phyloP scores from a whole-genome alignment of 805 yeast genomes.

The Ogataea methanolica region DNA sequence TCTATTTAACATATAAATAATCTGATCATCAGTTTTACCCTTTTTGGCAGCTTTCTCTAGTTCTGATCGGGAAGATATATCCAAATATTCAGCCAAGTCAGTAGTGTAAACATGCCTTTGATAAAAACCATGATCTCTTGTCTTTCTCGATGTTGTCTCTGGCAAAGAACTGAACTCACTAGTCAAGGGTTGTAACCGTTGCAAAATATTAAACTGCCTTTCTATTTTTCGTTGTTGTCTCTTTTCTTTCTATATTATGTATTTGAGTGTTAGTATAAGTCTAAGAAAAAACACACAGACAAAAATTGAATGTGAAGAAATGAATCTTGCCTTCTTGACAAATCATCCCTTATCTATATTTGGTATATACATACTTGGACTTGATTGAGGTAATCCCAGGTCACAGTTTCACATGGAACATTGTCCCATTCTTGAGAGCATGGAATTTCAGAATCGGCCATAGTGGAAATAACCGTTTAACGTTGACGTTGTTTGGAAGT shows the following conservation, averaged over 20 bases:
- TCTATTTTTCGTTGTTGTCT: constrained; percentile 1
- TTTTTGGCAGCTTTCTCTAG: constrained; percentile 19
- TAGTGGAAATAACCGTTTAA: too few species aligned
- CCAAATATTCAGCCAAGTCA: constrained; percentile 29
- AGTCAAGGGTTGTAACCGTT: constrained; percentile 16
- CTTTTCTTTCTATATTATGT: background rate
- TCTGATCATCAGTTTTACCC: constrained; percentile 23
- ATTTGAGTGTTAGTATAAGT: constrained; percentile 2
- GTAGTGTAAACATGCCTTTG: constrained; percentile 33
- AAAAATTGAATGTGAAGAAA: background rate
- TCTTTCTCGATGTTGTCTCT: constrained; percentile 2
- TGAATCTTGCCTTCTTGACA: too few species aligned
- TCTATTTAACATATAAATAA: constrained; percentile 25
- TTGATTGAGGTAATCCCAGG: constrained; percentile 11
- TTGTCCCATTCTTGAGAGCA: too few species aligned
- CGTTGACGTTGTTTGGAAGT: too few species aligned
- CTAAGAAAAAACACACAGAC: background rate
- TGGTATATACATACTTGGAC: constrained; percentile 7
- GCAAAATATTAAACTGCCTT: constrained; percentile 9
- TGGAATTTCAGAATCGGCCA: too few species aligned
- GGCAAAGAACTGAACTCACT: constrained; percentile 15
- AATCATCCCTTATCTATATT: too few species aligned
- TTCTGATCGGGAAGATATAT: constrained; percentile 21
- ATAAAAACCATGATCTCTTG: constrained; percentile 23
- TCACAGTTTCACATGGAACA: constrained; percentile 3